Conservation (phyloP, 371 early-diverging fungal species). For the Rhizopus microsporus region DNA sequence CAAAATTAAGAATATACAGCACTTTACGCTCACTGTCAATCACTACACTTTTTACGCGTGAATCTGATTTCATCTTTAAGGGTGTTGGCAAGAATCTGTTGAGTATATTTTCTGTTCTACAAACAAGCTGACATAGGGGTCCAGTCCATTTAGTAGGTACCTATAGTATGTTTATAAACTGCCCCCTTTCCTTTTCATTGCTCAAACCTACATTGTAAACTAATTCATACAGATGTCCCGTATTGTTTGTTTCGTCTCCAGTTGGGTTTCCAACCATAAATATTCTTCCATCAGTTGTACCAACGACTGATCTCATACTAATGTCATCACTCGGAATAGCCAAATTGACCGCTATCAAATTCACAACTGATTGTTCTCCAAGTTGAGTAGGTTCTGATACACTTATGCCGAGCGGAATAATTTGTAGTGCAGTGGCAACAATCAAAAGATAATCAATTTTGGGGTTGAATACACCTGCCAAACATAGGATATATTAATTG, state of each 20-base stretch:
- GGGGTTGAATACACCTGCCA: slow-evolving; percentile 70
- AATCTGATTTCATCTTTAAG: slow-evolving; percentile 25
- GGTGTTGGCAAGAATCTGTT: slow-evolving; percentile 64
- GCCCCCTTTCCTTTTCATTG: not conserved
- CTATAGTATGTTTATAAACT: slow-evolving; percentile 5
- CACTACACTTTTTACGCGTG: slow-evolving; percentile 13
- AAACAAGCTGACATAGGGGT: slow-evolving; percentile 67
- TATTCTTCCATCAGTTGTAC: slow-evolving; percentile 77
- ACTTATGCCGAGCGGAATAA: slow-evolving; percentile 63
- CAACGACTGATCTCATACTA: slow-evolving; percentile 68
- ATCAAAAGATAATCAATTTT: slow-evolving; percentile 77
- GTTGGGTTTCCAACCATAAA: slow-evolving; percentile 70
- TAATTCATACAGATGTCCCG: slow-evolving; percentile 86
- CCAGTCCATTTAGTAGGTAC: slow-evolving; percentile 73
- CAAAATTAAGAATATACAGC: slow-evolving; percentile 68
- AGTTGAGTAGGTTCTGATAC: slow-evolving; percentile 1
- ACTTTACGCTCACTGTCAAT: slow-evolving; percentile 73
- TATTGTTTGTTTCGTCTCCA: slow-evolving; percentile 26
- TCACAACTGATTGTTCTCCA: slow-evolving; percentile 1
- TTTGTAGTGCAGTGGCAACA: slow-evolving; percentile 84
- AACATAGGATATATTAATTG: slow-evolving; percentile 5
- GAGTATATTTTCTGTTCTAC: slow-evolving; percentile 51
- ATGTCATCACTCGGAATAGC: slow-evolving; percentile 75
- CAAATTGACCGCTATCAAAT: slow-evolving; percentile 60
- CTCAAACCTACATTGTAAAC: slow-evolving; percentile 61